Percentiles rank a stretch among this genome's conserved stretches.
phyloP scores from a whole-genome alignment of 1,284 basidiomycete genomes.

The Irpex sp. region DNA sequence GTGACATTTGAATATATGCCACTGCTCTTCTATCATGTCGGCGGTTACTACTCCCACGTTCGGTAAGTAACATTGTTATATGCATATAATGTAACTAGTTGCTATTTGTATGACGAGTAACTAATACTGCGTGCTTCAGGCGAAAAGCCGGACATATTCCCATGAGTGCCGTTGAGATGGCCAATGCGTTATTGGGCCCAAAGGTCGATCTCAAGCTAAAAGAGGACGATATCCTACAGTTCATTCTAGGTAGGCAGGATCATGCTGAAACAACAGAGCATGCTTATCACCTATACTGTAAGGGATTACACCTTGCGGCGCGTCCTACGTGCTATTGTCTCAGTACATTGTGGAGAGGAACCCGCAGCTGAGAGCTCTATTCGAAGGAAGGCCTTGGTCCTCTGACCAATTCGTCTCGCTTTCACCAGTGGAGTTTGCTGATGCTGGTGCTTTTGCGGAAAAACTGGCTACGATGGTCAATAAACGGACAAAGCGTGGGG shows the following conservation, averaged over 20 bases:
- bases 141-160: constrained; percentile 3
- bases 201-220: background rate
- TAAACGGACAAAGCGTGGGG: constrained; percentile 20
- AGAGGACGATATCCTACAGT: background rate
- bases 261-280: background rate
- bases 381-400: constrained; percentile 7
- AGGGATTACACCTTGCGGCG: constrained; percentile 31
- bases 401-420: constrained; percentile 26
- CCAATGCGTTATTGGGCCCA: background rate
- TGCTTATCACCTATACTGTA: background rate
- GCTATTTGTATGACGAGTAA: background rate
- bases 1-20: constrained; percentile 8
- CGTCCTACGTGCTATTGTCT: constrained; percentile 30
- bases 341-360: constrained; percentile 6
- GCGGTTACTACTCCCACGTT: constrained; percentile 26
- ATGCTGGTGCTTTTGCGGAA: constrained; percentile 17
- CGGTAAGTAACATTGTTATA: constrained; percentile 15
- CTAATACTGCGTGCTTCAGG: background rate
- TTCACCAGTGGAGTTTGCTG: constrained; percentile 30
- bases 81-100: too few species aligned
- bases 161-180: background rate
- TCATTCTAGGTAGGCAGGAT: background rate
- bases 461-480: constrained; percentile 21
- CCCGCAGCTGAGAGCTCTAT: background rate
- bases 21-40: constrained; percentile 27